A percentile compares a stretch with the other conserved stretches of the same genome.
Conservation (phyloP, 2,329 filamentous ascomycete species). For the Ambrosiella cleistominuta region DNA sequence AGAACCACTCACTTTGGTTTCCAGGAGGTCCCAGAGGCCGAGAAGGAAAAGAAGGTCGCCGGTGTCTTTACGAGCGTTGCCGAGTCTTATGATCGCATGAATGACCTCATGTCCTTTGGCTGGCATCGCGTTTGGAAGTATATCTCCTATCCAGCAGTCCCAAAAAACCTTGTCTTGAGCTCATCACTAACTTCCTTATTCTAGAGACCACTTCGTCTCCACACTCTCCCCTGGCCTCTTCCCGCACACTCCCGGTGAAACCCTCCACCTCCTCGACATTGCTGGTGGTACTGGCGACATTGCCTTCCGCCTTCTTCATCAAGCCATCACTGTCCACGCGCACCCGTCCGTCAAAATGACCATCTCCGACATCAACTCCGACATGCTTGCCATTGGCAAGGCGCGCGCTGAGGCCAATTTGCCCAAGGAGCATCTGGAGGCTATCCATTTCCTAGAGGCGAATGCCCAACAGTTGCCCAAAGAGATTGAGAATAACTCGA, state of each 20-base stretch:
- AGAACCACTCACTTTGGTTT: conserved; percentile 69
- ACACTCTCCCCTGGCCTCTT: conserved; percentile 66
- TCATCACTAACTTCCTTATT: neutral
- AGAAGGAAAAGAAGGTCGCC: conserved; percentile 58
- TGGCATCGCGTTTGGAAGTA: conserved; percentile 90
- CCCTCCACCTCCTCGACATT: conserved; percentile 75
- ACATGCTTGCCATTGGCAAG: conserved; percentile 79
- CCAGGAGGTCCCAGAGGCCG: conserved; percentile 60
- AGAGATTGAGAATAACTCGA: conserved; percentile 46
- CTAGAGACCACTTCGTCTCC: conserved; percentile 75
- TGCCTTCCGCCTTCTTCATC: conserved; percentile 86
- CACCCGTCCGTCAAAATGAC: conserved; percentile 65
- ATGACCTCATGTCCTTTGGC: conserved; percentile 95
- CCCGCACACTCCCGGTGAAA: conserved; percentile 25
- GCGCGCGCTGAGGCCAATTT: conserved; percentile 50
- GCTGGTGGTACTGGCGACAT: conserved; percentile 96
- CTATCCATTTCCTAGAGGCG: conserved; percentile 65
- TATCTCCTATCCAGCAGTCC: conserved; percentile 16
- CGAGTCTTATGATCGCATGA: conserved; percentile 92
- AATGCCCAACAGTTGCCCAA: conserved; percentile 64
- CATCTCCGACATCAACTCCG: conserved; percentile 87
- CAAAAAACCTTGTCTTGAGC: neutral
- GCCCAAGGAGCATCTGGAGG: conserved; percentile 33
- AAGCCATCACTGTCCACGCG: conserved; percentile 62
- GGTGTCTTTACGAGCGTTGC: conserved; percentile 91